Percentiles rank a stretch among this genome's conserved stretches.
These are phyloP conservation scores for Globisporangium emineosum DNA, from an alignment of 352 stramenopile species.

Conservation along the genomic window DNA sequence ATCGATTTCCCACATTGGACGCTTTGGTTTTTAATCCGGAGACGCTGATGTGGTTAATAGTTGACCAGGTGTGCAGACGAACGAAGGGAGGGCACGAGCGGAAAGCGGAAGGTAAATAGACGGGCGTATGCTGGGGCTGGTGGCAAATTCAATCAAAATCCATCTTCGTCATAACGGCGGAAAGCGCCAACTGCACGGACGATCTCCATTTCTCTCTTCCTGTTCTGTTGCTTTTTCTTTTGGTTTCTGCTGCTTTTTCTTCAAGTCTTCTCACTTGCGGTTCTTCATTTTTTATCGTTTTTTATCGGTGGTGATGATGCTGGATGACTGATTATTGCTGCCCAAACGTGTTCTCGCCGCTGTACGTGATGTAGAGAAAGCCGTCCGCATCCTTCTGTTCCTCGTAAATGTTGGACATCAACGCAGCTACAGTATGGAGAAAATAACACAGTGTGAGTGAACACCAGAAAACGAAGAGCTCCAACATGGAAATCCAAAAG, in stretches of 20 bases:
- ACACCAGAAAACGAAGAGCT: background rate
- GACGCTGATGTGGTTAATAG: background rate
- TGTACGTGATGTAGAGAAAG: constrained; percentile 99
- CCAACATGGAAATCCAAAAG: background rate
- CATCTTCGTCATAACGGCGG: constrained; percentile 8
- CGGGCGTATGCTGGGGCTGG: background rate
- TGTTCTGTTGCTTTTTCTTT: constrained; percentile 12
- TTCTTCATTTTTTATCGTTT: constrained; percentile 6
- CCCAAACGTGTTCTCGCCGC: constrained; percentile 99
- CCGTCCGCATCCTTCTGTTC: constrained; percentile 98
- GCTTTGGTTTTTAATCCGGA: background rate
- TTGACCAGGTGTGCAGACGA: background rate
- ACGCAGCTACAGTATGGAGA: constrained; percentile 51
- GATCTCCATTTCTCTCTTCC: constrained; percentile 10
- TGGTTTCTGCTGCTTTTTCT: background rate
- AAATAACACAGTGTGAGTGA: constrained; percentile 7
- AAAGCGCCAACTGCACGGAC: constrained; percentile 8
- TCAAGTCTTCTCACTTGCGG: background rate
- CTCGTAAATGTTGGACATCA: constrained; percentile 99
- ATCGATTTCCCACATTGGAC: background rate
- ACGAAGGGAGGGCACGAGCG: background rate
- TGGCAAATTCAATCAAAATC: constrained; percentile 12
- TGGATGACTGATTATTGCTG: constrained; percentile 42
- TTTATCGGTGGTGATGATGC: constrained; percentile 7
- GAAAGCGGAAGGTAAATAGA: background rate